Evolutionary conservation across 176 grass and related monocot species (phyloP), one percentile per base, ranked within the genome.

Genomic region (Metroxylon sagu): DNA sequence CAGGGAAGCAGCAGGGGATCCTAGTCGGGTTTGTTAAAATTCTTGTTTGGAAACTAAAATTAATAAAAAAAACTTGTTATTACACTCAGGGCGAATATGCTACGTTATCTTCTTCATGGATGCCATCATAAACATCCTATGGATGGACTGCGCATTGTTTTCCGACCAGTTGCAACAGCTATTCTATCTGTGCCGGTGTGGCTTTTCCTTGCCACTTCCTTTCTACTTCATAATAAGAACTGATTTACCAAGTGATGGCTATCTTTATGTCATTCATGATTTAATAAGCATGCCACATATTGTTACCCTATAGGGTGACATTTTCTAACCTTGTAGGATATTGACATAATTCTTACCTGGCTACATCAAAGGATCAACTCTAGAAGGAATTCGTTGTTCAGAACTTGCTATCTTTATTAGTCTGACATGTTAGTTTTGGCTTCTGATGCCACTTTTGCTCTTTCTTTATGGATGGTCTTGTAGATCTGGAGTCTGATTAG

Each of bases 41-140:
- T 43, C 26, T 4, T 27, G 49, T 55, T 25, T 2, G 56, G 4
- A 0, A 21, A 70, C 3, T 70, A 18, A 71, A 54, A 3, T 19
- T 52, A 29, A 53, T 48, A 8, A 17, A 4, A 39, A 58, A 30
- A 4, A 30, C 10, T 14, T 43, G 10, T 3, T 3, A 43, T 43
- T 43, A 43, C 35, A 14, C 35, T 19, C 48, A 97, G 92, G 92
- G 68, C 57, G 60, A 90, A 97, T 74, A 97, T 87, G 5, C 66
- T 62, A n/a, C 92, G 88, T 57, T 97, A 90, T 62, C 80, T 97
- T 65, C 72, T 97, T 54, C 92, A 97, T 26, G 92, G 92, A 57
- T 90, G 87, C 64, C 92, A 97, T 80, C 92, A 90, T 76, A 90
- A 97, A 57, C 92, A 97, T 57, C 92, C 92, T 1, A 97, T 88